A percentile compares a stretch with the other conserved stretches of the same genome.
Conservation (phyloP, 805 yeast species). For the Saturnispora bothae region DNA sequence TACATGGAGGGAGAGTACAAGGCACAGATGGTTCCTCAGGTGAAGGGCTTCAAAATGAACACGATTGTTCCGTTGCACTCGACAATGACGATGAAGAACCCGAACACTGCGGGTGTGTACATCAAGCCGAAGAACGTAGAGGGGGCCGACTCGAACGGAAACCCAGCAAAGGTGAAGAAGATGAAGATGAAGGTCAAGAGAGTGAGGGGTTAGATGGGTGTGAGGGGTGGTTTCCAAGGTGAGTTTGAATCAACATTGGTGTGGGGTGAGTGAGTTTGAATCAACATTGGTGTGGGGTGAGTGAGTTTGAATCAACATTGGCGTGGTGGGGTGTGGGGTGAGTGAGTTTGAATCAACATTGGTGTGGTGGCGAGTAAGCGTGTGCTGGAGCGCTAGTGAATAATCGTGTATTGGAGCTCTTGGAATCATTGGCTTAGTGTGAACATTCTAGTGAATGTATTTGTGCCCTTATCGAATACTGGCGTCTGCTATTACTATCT, state of each 20-base stretch:
- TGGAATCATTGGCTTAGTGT: too few species aligned
- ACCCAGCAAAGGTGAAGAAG: slow-evolving; percentile 10
- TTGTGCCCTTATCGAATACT: too few species aligned
- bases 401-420: too few species aligned
- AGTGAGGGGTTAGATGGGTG: slow-evolving; percentile 32
- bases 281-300: background rate
- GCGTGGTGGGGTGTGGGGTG: too few species aligned
- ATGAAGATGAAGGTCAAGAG: slow-evolving; percentile 48
- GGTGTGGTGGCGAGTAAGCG: too few species aligned
- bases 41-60: slow-evolving; percentile 82
- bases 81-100: slow-evolving; percentile 70
- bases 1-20: slow-evolving; percentile 37
- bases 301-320: too few species aligned
- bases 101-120: slow-evolving; percentile 64
- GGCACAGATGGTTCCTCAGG: slow-evolving; percentile 57
- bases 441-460: too few species aligned
- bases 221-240: too few species aligned
- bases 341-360: too few species aligned
- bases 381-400: too few species aligned
- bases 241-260: background rate
- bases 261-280: background rate
- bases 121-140: slow-evolving; percentile 39
- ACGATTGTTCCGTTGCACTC: slow-evolving; percentile 83
- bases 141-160: slow-evolving; percentile 27
- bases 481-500: too few species aligned